Evolutionary conservation across 2,329 filamentous ascomycete species (phyloP), one percentile per base, ranked within the genome.

Genomic region (Pseudogymnoascus sp.): DNA sequence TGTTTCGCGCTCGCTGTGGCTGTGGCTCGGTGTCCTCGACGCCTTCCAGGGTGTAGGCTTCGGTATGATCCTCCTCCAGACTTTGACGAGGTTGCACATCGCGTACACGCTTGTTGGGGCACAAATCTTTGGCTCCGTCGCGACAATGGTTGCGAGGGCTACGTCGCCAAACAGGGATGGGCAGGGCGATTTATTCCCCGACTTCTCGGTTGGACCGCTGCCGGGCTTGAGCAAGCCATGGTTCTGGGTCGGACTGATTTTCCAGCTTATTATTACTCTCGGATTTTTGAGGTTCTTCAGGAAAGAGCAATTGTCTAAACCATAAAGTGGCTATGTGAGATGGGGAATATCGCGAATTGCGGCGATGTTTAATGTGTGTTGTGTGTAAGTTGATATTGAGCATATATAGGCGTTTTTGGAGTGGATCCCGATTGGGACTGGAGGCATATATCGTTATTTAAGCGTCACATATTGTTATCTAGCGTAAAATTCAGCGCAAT

Each of bases 21-120:
- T 88, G 10, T 89, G 85, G 85, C 79, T 89, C 0, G 86, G 86
- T 42, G 79, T 87, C 4, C 76, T 88, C 8, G 86, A 89, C 67
- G 79, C 83, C 8, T 74, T 88, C 5, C 86, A 89, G 71, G 84
- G 84, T 40, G 81, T 88, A 1, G 86, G 86, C 1, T 82, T 88
- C 62, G 86, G 86, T 62, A 88, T 88, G 84, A 83, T 88, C 61
- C 76, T 89, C 4, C 73, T 88, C 44, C 84, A 86, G 70, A 88
- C 85, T 0, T 73, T 87, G 67, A 88, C 85, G 1, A 77, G 86
- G 18, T 79, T 86, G 71, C 86, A 89, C 69, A 84, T 88, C 63
- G 79, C 82, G 62, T 86, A 84, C 67, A 83, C 84, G 0, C 75
- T 88, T 21, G 78, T 86, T 40, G 78, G 76, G 1, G 84, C 84